Evolutionary conservation across 192 early-diverging fungal species (phyloP).

Genomic region (Haplosporangium gracile): DNA sequence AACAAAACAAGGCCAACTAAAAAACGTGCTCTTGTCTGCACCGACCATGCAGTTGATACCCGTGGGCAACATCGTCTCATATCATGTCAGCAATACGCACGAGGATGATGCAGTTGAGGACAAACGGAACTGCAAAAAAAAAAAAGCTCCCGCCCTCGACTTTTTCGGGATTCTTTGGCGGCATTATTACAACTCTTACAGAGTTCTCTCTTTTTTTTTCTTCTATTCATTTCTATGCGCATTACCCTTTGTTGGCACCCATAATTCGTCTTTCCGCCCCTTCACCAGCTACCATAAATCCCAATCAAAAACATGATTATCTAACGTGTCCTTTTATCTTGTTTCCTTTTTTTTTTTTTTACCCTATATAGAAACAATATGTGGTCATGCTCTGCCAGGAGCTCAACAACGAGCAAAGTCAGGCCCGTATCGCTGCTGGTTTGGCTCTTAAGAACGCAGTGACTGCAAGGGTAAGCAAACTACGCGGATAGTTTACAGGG

Average conservation of each 20-base stretch:
- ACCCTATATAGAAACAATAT: conserved; percentile 70
- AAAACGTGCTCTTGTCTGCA: conserved; percentile 5
- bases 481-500: neutral
- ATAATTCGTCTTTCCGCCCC: conserved; percentile 2
- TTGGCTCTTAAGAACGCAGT: conserved; percentile 95
- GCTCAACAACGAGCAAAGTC: conserved; percentile 82
- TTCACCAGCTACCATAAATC: neutral
- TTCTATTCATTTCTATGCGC: conserved; percentile 2
- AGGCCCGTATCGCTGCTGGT: conserved; percentile 83
- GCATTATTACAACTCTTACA: conserved; percentile 6
- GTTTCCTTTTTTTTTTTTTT: conserved; percentile 7
- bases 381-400: conserved; percentile 81
- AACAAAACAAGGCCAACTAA: neutral
- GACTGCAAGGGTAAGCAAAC: conserved; percentile 78
- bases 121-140: neutral
- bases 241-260: neutral
- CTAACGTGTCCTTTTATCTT: conserved; percentile 9
- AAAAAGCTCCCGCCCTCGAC: neutral
- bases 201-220: neutral
- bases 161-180: neutral
- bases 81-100: conserved; percentile 10
- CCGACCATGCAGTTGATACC: neutral
- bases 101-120: conserved; percentile 9
- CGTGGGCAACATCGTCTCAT: conserved; percentile 7
- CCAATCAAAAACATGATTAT: conserved; percentile 3